Conservation (phyloP, 148 eudicot species). For the Heliosperma pusillum region DNA sequence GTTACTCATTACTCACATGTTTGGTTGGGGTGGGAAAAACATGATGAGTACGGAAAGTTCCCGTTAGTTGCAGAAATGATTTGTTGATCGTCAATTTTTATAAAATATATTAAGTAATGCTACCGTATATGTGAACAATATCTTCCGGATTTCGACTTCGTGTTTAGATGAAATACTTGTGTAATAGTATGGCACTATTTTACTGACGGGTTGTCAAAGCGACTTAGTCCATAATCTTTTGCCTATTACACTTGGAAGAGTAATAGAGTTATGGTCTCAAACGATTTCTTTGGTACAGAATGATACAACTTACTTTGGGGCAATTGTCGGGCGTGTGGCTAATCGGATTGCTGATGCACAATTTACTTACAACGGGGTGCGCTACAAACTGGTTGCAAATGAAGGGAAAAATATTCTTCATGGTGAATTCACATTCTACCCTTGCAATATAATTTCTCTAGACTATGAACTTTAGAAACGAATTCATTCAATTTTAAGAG, state of each 20-base stretch:
- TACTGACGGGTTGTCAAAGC: too few relatives aligned
- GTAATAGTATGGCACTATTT: background rate
- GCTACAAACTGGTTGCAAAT: conserved; percentile 58
- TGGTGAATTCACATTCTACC: conserved; percentile 32
- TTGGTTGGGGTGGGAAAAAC: background rate
- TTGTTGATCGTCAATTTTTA: too few relatives aligned
- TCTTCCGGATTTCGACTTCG: too few relatives aligned
- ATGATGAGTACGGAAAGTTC: too few relatives aligned
- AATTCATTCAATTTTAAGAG: too few relatives aligned
- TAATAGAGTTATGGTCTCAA: background rate
- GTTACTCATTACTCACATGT: background rate
- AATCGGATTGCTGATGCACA: conserved; percentile 73
- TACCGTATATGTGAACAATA: too few relatives aligned
- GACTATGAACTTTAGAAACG: too few relatives aligned
- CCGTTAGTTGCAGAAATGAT: too few relatives aligned
- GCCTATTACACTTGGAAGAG: background rate
- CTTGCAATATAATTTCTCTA: too few relatives aligned
- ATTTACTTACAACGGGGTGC: conserved; percentile 51
- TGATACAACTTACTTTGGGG: conserved; percentile 58
- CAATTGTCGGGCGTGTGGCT: conserved; percentile 81
- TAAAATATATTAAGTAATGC: too few relatives aligned
- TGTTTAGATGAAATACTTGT: too few relatives aligned
- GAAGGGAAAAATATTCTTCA: conserved; percentile 64
- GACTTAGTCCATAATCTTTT: background rate
- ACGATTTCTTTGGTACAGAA: conserved; percentile 36